Evolutionary conservation across 352 stramenopile genomes (phyloP).

Genomic region (Globisporangium perplexum): DNA sequence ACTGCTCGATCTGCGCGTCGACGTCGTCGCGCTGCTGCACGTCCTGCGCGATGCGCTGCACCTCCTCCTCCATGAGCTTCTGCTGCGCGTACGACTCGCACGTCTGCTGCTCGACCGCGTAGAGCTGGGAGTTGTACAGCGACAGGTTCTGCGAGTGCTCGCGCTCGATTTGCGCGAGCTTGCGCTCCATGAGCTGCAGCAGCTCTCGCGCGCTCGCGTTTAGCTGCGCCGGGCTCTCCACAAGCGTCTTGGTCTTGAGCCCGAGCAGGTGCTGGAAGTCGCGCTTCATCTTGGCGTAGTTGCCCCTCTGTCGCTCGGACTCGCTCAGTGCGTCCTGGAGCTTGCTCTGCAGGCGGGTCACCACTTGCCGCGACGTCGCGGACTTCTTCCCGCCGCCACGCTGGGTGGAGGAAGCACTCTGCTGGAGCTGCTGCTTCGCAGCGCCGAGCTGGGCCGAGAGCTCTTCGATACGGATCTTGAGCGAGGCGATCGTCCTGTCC

Average conservation of each 20-base stretch:
- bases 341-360: slow-evolving; percentile 27
- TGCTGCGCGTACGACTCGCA: slow-evolving; percentile 49
- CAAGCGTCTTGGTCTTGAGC: slow-evolving; percentile 38
- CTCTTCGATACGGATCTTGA: slow-evolving; percentile 40
- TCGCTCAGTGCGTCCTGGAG: slow-evolving; percentile 35
- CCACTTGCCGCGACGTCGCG: slow-evolving; percentile 15
- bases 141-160: slow-evolving; percentile 31
- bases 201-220: slow-evolving; percentile 27
- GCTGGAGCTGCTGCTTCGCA: slow-evolving; percentile 5
- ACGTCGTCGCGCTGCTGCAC: slow-evolving; percentile 42
- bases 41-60: slow-evolving; percentile 30
- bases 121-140: slow-evolving; percentile 43
- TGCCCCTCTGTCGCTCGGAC: slow-evolving; percentile 31
- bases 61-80: slow-evolving; percentile 36
- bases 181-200: slow-evolving; percentile 34
- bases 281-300: slow-evolving; percentile 41
- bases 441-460: slow-evolving; percentile 19
- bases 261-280: slow-evolving; percentile 38
- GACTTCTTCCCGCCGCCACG: neutral
- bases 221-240: slow-evolving; percentile 24
- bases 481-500: slow-evolving; percentile 36
- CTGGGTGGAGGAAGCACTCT: neutral
- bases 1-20: slow-evolving; percentile 48
- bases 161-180: slow-evolving; percentile 30
- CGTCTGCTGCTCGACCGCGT: slow-evolving; percentile 44